phyloP scores from a whole-genome alignment of 2,329 filamentous ascomycete genomes.

The Cephalotrichum gorgonifer region DNA sequence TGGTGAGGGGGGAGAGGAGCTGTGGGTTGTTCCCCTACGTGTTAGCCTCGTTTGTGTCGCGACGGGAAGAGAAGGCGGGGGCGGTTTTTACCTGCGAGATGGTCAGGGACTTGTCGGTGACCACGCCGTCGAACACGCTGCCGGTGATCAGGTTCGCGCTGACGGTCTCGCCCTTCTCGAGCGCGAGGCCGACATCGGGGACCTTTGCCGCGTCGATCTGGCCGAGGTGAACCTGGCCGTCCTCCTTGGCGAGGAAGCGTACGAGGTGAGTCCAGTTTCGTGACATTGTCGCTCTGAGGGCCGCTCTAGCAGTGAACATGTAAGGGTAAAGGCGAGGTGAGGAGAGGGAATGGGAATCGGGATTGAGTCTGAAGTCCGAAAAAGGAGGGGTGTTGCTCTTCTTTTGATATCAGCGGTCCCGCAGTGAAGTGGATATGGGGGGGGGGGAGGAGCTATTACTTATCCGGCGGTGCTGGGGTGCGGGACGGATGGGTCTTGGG shows the following conservation, averaged over 20 bases:
- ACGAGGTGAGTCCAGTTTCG: slow-evolving; percentile 26
- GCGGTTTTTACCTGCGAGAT: slow-evolving; percentile 13
- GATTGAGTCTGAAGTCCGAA: slow-evolving; percentile 4
- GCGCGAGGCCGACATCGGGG: slow-evolving; percentile 23
- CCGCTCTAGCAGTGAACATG: not conserved
- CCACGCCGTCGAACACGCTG: slow-evolving; percentile 21
- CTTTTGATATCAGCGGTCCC: too few species aligned
- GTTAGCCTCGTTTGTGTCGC: not conserved
- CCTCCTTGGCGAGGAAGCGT: slow-evolving; percentile 29
- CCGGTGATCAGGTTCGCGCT: slow-evolving; percentile 21
- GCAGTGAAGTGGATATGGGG: too few species aligned
- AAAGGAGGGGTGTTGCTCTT: slow-evolving; percentile 18
- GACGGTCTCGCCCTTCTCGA: slow-evolving; percentile 19
- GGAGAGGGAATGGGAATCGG: too few species aligned
- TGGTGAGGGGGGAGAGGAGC: slow-evolving; percentile 54
- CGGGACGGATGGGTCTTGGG: too few species aligned
- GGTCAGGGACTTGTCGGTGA: slow-evolving; percentile 18
- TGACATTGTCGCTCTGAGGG: slow-evolving; percentile 8
- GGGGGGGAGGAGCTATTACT: too few species aligned
- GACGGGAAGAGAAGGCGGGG: not conserved
- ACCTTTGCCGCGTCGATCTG: slow-evolving; percentile 20
- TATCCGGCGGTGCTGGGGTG: too few species aligned
- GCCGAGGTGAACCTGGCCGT: slow-evolving; percentile 26
- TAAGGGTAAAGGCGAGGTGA: too few species aligned
- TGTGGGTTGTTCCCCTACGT: not conserved